Base-by-base conservation (phyloP, 345 rosid species). In the Lumnitzera racemosa region DNA sequence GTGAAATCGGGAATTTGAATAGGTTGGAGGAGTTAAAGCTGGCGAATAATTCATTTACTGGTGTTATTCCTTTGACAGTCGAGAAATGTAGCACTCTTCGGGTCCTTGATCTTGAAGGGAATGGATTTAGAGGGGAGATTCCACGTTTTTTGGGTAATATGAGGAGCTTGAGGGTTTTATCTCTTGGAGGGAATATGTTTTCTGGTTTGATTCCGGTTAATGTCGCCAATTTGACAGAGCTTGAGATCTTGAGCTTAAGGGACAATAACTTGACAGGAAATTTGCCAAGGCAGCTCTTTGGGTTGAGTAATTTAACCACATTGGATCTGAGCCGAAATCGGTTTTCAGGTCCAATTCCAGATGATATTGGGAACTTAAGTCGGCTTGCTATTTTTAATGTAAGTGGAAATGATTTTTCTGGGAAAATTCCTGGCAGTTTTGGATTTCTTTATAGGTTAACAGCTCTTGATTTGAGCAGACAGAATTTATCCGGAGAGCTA, bases 81-180 rank as follows among this genome's bases (percentile, higher is more conserved):
- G 73, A 67, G 72, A 85, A 85, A 80, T 94, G 97, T 47, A 56
- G 74, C 23, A 84, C 80, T 0, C 75, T 94, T 64, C 64, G 64
- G 5, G 67, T 86, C 49, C 82, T 94, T 25, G 87, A 86, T 72
- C 78, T 90, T 15, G 84, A 80, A 68, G 91, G 94, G 49, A 94
- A 90, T 61, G 51, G 61, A 16, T 76, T 94, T 51, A 61, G 80
- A 10, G 90, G 97, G 20, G 62, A 66, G 62, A 74, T 94, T 59
- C 99, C 96, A 0, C 74, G 60, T n/a, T 83, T 86, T 64, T 48
- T 87, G 13, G 85, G 87, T 24, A 74, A 70, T 46, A 68, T 94
- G 62, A 72, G 70, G 24, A 83, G 80, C 46, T 76, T 94, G 61
- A 84, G 60, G 74, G 72, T 76, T 57, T 58, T 94, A 20, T 81